These are phyloP conservation scores for Climacium dendroides DNA, from an alignment of 225 moss, liverwort and hornwort species.

Conservation along the genomic window DNA sequence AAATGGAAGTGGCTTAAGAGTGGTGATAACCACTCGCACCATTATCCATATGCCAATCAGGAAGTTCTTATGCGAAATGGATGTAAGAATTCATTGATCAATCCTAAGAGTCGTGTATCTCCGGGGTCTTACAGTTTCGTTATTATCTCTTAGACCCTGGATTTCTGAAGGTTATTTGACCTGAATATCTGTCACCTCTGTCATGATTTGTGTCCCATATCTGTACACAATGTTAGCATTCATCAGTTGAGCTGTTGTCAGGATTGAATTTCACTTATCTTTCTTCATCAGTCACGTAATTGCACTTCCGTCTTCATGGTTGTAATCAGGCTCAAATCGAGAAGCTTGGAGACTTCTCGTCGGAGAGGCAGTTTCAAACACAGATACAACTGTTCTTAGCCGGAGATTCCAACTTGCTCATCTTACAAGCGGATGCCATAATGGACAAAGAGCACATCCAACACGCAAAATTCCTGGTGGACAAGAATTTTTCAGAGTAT, in stretches of 20 bases:
- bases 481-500: conserved; percentile 24
- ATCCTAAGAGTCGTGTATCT: background rate
- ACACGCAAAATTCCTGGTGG: conserved; percentile 38
- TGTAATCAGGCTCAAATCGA: conserved; percentile 33
- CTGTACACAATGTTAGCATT: background rate
- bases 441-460: conserved; percentile 43
- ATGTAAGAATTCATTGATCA: conserved; percentile 21
- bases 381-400: conserved; percentile 27
- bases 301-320: background rate
- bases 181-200: background rate
- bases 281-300: background rate
- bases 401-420: conserved; percentile 15
- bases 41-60: conserved; percentile 36
- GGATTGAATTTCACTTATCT: background rate
- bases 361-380: conserved; percentile 35
- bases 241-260: background rate
- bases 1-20: conserved; percentile 23
- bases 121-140: background rate
- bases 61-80: conserved; percentile 3
- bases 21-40: conserved; percentile 42
- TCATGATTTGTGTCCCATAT: background rate
- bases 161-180: background rate
- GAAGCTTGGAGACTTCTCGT: conserved; percentile 51
- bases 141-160: background rate
- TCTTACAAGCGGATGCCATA: conserved; percentile 44